Percentiles rank a stretch among this genome's conserved stretches.
Conservation (phyloP, 2,329 filamentous ascomycete genomes). For the Zarea fungicola region DNA sequence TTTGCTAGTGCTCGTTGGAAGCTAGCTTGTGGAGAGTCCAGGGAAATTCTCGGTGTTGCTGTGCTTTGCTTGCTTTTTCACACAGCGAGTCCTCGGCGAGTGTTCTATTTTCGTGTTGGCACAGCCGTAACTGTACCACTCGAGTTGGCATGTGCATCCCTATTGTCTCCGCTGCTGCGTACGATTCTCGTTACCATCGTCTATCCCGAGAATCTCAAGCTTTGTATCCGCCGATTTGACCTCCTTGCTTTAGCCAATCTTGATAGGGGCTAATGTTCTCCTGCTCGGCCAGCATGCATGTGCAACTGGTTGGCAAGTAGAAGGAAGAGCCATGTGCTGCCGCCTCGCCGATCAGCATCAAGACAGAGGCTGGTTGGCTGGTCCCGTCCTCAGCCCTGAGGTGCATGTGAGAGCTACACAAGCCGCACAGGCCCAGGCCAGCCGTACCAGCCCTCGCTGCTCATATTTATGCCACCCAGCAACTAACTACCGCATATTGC, state of each 20-base stretch:
- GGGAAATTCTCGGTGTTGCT: neutral
- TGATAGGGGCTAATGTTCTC: neutral
- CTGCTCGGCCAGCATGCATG: neutral
- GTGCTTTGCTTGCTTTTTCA: neutral
- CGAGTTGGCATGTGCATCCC: neutral
- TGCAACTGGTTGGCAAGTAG: neutral
- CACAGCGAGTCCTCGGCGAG: neutral
- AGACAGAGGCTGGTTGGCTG: neutral
- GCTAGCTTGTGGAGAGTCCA: neutral
- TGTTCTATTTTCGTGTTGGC: neutral
- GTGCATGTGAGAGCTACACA: slow-evolving; percentile 5
- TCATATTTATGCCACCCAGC: no score
- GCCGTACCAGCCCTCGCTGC: neutral
- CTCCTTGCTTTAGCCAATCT: neutral
- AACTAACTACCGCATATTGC: no score
- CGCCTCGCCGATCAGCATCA: neutral
- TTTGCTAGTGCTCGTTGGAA: neutral
- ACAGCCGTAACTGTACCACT: neutral
- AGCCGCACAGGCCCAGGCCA: neutral
- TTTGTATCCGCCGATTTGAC: neutral
- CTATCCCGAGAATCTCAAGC: neutral
- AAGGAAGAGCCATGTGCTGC: neutral
- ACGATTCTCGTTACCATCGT: neutral
- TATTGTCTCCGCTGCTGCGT: neutral
- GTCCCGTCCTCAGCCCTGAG: neutral